phyloP scores from a whole-genome alignment of 305 asterid genomes.

The Solanum hybrid region DNA sequence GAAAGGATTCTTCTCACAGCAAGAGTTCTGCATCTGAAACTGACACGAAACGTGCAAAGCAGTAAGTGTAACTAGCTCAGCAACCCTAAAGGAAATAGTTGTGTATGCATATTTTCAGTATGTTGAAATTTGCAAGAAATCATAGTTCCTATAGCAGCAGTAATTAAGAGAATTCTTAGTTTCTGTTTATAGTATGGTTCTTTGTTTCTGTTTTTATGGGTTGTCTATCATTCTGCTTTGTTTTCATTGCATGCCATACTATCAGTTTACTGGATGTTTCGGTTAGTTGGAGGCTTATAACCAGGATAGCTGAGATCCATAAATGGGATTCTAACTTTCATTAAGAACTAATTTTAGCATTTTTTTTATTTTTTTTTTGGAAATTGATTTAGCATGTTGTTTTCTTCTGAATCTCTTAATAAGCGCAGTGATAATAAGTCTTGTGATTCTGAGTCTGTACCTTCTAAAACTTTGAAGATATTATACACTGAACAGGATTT shows the following conservation, averaged over 20 bases:
- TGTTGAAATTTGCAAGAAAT: background rate
- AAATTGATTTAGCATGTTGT: background rate
- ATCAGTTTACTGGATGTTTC: background rate
- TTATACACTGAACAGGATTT: background rate
- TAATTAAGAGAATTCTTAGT: background rate
- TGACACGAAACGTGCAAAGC: constrained; percentile 78
- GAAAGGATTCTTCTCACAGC: constrained; percentile 39
- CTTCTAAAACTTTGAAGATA: background rate
- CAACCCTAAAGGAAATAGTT: background rate
- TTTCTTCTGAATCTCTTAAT: background rate
- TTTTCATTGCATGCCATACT: background rate
- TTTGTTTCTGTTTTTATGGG: background rate
- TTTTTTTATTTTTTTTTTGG: background rate
- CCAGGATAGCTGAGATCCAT: background rate
- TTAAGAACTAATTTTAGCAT: background rate
- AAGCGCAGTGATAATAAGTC: background rate
- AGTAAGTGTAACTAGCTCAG: constrained; percentile 39
- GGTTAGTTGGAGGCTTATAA: background rate
- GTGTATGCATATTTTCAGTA: background rate
- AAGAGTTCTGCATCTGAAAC: constrained; percentile 49
- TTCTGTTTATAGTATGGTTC: background rate
- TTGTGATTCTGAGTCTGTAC: background rate
- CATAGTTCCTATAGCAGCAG: background rate
- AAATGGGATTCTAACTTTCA: background rate
- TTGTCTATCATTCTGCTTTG: background rate